These are phyloP conservation scores for Aurifilum marmelostoma DNA, from an alignment of 2,329 filamentous ascomycete species.

Conservation along the genomic window DNA sequence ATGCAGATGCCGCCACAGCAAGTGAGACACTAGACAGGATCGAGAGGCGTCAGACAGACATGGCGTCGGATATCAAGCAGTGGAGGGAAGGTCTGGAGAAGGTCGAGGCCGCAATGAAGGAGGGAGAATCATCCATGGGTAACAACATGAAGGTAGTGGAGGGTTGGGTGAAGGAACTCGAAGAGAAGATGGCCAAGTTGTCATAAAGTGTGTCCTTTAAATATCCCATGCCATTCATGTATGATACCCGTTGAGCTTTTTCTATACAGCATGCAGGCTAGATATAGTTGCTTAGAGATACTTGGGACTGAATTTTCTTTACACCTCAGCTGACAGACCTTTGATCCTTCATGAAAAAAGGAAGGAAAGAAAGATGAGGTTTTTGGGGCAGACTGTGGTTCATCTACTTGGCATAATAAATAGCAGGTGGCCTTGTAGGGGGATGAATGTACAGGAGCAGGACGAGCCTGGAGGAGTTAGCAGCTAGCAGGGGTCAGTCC, in stretches of 20 bases:
- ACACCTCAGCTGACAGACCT: background rate
- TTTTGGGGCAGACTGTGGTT: background rate
- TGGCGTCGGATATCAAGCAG: conserved; percentile 71
- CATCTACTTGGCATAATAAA: background rate
- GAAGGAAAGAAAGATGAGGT: background rate
- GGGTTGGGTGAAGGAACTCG: conserved; percentile 85
- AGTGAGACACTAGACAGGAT: conserved; percentile 76
- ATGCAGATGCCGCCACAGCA: conserved; percentile 83
- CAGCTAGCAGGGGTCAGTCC: background rate
- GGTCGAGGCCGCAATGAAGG: conserved; percentile 60
- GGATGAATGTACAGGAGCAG: background rate
- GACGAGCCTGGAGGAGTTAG: background rate
- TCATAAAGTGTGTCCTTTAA: conserved; percentile 38
- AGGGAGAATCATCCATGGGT: conserved; percentile 71
- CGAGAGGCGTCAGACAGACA: conserved; percentile 79
- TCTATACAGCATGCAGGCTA: background rate
- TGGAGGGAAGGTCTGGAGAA: conserved; percentile 31
- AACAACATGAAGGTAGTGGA: conserved; percentile 85
- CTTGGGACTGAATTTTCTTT: background rate
- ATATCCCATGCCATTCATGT: conserved; percentile 32
- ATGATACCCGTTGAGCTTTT: conserved; percentile 42
- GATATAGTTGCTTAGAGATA: background rate
- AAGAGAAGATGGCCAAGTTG: conserved; percentile 71
- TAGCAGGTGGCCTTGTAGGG: background rate
- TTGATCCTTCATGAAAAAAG: background rate